These are phyloP conservation scores for Panellus pusillus DNA, from an alignment of 768 basidiomycete genomes.

Conservation along the genomic window DNA sequence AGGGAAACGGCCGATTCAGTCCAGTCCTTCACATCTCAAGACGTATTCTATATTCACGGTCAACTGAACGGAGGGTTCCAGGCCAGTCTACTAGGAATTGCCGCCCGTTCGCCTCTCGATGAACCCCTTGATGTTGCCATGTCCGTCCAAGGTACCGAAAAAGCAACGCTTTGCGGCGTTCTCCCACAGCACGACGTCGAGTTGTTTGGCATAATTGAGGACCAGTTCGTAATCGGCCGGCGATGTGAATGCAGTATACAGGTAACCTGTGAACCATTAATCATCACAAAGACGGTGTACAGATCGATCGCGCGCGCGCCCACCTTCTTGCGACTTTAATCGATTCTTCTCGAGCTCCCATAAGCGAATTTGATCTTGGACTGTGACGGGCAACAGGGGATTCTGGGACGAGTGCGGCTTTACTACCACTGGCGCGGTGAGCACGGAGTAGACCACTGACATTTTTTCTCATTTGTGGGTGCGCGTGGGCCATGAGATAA, in stretches of 20 bases:
- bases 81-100: conserved; percentile 25
- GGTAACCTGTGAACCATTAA: conserved; percentile 56
- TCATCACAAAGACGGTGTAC: conserved; percentile 20
- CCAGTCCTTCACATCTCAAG: too few relatives aligned
- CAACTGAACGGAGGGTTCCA: background rate
- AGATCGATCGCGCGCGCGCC: conserved; percentile 19
- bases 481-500: conserved; percentile 92
- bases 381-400: conserved; percentile 92
- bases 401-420: conserved; percentile 49
- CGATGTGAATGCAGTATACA: conserved; percentile 87
- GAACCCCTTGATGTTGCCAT: conserved; percentile 75
- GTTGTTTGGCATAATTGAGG: conserved; percentile 78
- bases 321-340: conserved; percentile 85
- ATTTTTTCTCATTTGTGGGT: conserved; percentile 97
- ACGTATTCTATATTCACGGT: too few relatives aligned
- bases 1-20: background rate
- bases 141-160: conserved; percentile 79
- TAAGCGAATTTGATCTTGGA: conserved; percentile 95
- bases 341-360: conserved; percentile 98
- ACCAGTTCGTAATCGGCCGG: conserved; percentile 88
- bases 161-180: conserved; percentile 71
- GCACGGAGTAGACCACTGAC: conserved; percentile 43
- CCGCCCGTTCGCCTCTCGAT: conserved; percentile 67
- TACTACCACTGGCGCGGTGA: conserved; percentile 21
- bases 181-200: conserved; percentile 85